Percentiles rank a stretch among this genome's conserved stretches.
Evolutionary conservation across 176 grass and related monocot genomes (phyloP).

Genomic region (Carex littledalei): DNA sequence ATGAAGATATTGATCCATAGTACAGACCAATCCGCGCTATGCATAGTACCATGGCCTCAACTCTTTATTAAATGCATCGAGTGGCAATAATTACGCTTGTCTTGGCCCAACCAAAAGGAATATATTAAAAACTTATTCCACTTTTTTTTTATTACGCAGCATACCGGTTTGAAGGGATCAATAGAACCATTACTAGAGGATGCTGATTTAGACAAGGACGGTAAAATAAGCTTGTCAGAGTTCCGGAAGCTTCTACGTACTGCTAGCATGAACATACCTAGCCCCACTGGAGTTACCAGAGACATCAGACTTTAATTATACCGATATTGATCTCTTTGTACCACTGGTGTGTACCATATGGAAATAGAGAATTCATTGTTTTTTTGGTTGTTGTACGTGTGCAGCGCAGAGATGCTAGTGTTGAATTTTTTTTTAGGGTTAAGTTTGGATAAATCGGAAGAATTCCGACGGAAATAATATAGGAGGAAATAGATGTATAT

Average conservation of each 20-base stretch:
- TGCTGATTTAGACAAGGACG: constrained; percentile 81
- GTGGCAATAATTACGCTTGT: neutral
- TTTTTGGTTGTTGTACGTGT: constrained; percentile 12
- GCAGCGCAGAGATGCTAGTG: constrained; percentile 18
- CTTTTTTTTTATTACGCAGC: constrained; percentile 31
- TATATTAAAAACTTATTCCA: neutral
- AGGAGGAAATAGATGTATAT: constrained; percentile 24
- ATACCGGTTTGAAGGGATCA: constrained; percentile 73
- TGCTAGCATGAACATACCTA: constrained; percentile 90
- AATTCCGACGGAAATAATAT: constrained; percentile 8
- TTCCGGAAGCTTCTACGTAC: constrained; percentile 80
- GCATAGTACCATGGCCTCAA: too few species aligned
- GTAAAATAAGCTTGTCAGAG: constrained; percentile 79
- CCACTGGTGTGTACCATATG: neutral
- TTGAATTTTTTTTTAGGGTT: neutral
- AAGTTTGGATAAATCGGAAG: neutral
- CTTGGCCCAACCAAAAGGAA: neutral
- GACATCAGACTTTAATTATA: constrained; percentile 17
- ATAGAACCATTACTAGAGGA: constrained; percentile 80
- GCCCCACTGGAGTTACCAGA: constrained; percentile 44
- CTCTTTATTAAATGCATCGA: neutral
- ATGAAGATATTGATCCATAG: too few species aligned
- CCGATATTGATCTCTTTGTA: neutral
- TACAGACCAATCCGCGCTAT: too few species aligned
- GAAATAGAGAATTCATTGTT: constrained; percentile 19